These are phyloP conservation scores for Pholiota microspora DNA, from an alignment of 768 basidiomycete species.

Conservation along the genomic window DNA sequence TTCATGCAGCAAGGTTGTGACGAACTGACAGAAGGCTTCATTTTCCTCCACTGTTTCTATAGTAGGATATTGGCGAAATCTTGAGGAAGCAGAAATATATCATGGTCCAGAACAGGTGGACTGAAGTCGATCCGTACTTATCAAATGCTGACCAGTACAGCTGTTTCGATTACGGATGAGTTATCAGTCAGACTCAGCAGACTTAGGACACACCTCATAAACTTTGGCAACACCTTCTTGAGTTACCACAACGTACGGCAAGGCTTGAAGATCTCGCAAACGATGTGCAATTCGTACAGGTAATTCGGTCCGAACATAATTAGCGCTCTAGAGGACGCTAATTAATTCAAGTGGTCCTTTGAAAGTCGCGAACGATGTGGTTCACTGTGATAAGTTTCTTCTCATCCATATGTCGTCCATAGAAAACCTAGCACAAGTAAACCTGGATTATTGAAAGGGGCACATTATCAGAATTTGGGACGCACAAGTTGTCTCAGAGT, in stretches of 20 bases:
- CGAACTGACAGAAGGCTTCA: slow-evolving; percentile 72
- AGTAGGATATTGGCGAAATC: slow-evolving; percentile 71
- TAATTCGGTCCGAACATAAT: slow-evolving; percentile 87
- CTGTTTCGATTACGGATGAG: slow-evolving; percentile 32
- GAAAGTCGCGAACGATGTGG: neutral
- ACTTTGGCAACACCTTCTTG: slow-evolving; percentile 82
- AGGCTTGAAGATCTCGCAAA: slow-evolving; percentile 78
- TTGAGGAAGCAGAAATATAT: slow-evolving; percentile 25
- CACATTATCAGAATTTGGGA: neutral
- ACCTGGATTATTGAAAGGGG: neutral
- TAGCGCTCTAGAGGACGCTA: slow-evolving; percentile 61
- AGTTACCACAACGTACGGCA: slow-evolving; percentile 86
- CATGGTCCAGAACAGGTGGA: neutral
- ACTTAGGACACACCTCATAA: slow-evolving; percentile 60
- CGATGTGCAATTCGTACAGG: slow-evolving; percentile 88
- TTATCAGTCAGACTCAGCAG: neutral
- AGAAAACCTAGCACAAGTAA: slow-evolving; percentile 66
- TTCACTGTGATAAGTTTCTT: slow-evolving; percentile 73
- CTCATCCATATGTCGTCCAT: slow-evolving; percentile 78
- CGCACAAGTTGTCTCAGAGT: slow-evolving; percentile 78
- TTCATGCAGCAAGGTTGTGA: slow-evolving; percentile 61
- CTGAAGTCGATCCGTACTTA: slow-evolving; percentile 43
- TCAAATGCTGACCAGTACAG: slow-evolving; percentile 88
- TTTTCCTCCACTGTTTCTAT: slow-evolving; percentile 76
- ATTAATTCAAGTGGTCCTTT: neutral